Conservation (phyloP, 2,329 filamentous ascomycete species). For the Diaporthe helianthi region DNA sequence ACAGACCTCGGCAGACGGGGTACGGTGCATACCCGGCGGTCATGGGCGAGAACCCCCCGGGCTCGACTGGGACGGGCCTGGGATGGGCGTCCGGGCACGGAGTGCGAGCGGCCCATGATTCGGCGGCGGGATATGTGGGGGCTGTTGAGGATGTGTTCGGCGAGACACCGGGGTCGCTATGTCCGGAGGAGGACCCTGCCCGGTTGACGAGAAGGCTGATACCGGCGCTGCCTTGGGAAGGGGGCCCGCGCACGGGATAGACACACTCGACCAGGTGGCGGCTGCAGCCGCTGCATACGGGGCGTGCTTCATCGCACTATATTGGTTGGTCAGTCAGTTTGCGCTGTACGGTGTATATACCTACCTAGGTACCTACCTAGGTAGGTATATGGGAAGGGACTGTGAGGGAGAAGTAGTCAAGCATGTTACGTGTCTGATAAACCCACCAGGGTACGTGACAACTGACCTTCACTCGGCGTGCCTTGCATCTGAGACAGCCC, state of each 20-base stretch:
- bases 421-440: not conserved
- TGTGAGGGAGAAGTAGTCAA: not conserved
- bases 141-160: constrained; percentile 29
- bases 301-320: constrained; percentile 40
- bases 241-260: constrained; percentile 28
- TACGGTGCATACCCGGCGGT: constrained; percentile 2
- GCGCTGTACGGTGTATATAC: too few relatives aligned
- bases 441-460: not conserved
- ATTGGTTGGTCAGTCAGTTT: not conserved
- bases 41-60: not conserved
- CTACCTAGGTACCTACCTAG: too few relatives aligned
- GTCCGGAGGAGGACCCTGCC: constrained; percentile 37
- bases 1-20: not conserved
- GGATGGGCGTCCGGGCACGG: not conserved
- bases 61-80: constrained; percentile 9
- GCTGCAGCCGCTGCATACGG: constrained; percentile 39
- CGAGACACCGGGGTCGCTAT: constrained; percentile 36
- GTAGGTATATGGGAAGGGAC: not conserved
- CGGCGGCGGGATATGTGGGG: not conserved
- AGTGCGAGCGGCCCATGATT: not conserved
- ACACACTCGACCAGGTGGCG: constrained; percentile 39
- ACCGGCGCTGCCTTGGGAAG: not conserved
- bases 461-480: constrained; percentile 43
- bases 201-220: constrained; percentile 20
- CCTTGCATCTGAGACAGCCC: constrained; percentile 43